Conservation (phyloP, 768 basidiomycete genomes). For the Tubosaeta sp. region DNA sequence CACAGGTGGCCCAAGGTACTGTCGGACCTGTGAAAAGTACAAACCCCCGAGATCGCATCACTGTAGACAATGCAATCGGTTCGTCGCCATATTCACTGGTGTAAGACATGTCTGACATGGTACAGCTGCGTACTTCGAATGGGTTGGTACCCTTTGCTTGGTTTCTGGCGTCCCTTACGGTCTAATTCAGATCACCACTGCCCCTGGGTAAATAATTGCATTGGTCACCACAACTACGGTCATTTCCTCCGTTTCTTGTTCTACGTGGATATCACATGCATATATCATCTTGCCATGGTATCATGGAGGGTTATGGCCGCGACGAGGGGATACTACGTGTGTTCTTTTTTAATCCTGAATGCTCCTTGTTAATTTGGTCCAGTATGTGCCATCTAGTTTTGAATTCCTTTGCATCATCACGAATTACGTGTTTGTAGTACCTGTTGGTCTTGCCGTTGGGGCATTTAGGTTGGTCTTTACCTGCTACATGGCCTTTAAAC, state of each 20-base stretch:
- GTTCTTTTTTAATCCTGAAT: constrained; percentile 13
- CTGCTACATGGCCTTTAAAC: not conserved
- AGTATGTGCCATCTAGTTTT: constrained; percentile 64
- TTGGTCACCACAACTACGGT: constrained; percentile 89
- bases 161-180: constrained; percentile 4
- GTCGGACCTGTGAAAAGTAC: constrained; percentile 78
- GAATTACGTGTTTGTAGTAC: constrained; percentile 82
- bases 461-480: constrained; percentile 65
- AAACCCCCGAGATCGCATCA: constrained; percentile 93
- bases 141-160: constrained; percentile 46
- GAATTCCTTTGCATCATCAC: constrained; percentile 85
- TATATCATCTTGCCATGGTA: constrained; percentile 85
- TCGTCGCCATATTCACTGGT: constrained; percentile 23
- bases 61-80: constrained; percentile 84
- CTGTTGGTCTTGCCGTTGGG: constrained; percentile 84
- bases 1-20: constrained; percentile 79
- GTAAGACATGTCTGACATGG: constrained; percentile 1
- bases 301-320: constrained; percentile 55
- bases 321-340: constrained; percentile 51
- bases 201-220: constrained; percentile 92
- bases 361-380: not conserved
- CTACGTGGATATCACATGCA: constrained; percentile 86
- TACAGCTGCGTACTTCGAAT: constrained; percentile 81
- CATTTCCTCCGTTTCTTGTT: constrained; percentile 90
- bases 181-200: constrained; percentile 72